Percentiles rank a stretch among this genome's conserved stretches.
These are phyloP conservation scores for Pseudopyrenochaeta lycopersici DNA, from an alignment of 2,329 filamentous ascomycete genomes.

Conservation along the genomic window DNA sequence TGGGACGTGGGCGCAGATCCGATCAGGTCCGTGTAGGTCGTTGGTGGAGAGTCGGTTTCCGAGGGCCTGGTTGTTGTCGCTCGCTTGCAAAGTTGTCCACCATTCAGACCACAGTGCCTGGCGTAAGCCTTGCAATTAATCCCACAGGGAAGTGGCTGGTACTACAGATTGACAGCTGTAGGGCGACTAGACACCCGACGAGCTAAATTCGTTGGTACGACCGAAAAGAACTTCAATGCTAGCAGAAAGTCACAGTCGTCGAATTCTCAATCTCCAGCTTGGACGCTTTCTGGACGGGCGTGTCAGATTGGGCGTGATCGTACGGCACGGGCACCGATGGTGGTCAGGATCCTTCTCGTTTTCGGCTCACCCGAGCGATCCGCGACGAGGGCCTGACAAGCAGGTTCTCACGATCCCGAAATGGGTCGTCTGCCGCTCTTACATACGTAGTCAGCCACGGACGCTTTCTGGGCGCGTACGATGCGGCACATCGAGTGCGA, in stretches of 20 bases:
- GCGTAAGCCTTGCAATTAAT: conserved; percentile 32
- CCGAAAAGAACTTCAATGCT: conserved; percentile 11
- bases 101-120: conserved; percentile 31
- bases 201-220: conserved; percentile 18
- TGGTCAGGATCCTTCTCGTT: conserved; percentile 36
- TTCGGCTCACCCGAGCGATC: conserved; percentile 44
- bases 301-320: conserved; percentile 34
- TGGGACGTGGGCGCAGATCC: conserved; percentile 13
- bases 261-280: conserved; percentile 7
- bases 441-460: conserved; percentile 23
- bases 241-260: conserved; percentile 21
- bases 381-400: conserved; percentile 39
- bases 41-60: conserved; percentile 23
- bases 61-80: conserved; percentile 30
- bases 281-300: conserved; percentile 25
- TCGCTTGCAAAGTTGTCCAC: conserved; percentile 27
- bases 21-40: conserved; percentile 8
- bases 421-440: conserved; percentile 8
- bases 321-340: conserved; percentile 39
- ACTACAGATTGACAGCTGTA: conserved; percentile 39
- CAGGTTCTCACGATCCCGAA: conserved; percentile 36
- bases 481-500: not conserved
- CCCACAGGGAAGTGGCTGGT: conserved; percentile 33
- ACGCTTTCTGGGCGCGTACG: conserved; percentile 13
- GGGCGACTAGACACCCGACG: conserved; percentile 37